phyloP scores from a whole-genome alignment of 495 filamentous ascomycete genomes.

The Patellaria atrata region DNA sequence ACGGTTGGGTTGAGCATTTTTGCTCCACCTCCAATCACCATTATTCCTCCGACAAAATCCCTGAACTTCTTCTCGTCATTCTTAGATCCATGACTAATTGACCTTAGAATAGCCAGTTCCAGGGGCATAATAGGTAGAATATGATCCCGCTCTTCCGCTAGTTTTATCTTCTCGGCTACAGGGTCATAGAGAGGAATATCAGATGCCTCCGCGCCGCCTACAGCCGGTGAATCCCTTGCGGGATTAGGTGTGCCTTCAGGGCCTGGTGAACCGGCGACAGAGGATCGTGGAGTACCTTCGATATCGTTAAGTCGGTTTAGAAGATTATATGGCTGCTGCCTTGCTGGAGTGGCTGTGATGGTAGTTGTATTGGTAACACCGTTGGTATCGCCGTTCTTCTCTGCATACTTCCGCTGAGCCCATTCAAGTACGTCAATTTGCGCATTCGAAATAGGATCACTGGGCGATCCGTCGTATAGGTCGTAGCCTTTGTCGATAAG shows the following conservation, averaged over 20 bases:
- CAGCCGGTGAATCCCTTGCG: slow-evolving; percentile 44
- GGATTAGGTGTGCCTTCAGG: slow-evolving; percentile 45
- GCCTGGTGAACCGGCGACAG: slow-evolving; percentile 70
- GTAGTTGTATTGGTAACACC: slow-evolving; percentile 32
- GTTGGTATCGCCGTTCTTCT: slow-evolving; percentile 42
- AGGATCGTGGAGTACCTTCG: slow-evolving; percentile 65
- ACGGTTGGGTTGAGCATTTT: slow-evolving; percentile 59
- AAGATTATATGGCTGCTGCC: slow-evolving; percentile 31
- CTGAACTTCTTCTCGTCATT: slow-evolving; percentile 83
- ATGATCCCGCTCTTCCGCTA: slow-evolving; percentile 57
- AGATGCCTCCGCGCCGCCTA: slow-evolving; percentile 29
- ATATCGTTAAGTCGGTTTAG: slow-evolving; percentile 39
- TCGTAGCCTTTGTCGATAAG: slow-evolving; percentile 78
- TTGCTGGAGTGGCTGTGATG: slow-evolving; percentile 30
- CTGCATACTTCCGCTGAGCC: slow-evolving; percentile 30
- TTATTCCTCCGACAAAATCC: slow-evolving; percentile 86
- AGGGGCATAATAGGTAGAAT: slow-evolving; percentile 70
- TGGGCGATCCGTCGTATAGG: slow-evolving; percentile 78
- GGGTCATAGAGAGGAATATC: slow-evolving; percentile 15
- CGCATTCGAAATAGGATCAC: slow-evolving; percentile 76
- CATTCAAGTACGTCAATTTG: slow-evolving; percentile 52
- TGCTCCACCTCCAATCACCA: slow-evolving; percentile 85
- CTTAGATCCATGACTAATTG: slow-evolving; percentile 71
- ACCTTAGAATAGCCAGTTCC: slow-evolving; percentile 77
- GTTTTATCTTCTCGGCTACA: slow-evolving; percentile 25